These are phyloP conservation scores for Rubia peregrina DNA, from an alignment of 305 asterid genomes.

Conservation along the genomic window DNA sequence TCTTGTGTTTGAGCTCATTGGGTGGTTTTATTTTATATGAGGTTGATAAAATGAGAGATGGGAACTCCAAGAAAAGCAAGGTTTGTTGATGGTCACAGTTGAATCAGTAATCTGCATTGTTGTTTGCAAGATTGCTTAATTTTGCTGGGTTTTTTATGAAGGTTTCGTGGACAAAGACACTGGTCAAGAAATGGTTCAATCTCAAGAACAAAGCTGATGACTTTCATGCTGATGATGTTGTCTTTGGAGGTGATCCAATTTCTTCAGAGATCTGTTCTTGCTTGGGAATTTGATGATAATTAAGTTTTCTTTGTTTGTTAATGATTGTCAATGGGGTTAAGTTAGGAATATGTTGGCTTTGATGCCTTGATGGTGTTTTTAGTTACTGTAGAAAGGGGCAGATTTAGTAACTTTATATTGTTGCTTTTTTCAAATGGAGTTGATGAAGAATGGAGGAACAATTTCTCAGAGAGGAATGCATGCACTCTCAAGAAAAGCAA, in stretches of 20 bases:
- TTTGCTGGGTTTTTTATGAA: conserved; percentile 23
- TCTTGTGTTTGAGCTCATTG: conserved; percentile 12
- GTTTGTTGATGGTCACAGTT: conserved; percentile 36
- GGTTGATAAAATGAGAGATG: conserved; percentile 90
- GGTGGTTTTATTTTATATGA: conserved; percentile 32
- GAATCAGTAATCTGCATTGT: conserved; percentile 18
- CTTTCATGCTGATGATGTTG: conserved; percentile 81
- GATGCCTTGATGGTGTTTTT: conserved; percentile 13
- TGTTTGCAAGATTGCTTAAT: conserved; percentile 27
- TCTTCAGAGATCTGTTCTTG: conserved; percentile 32
- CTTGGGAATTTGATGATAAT: conserved; percentile 18
- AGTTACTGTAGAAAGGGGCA: conserved; percentile 34
- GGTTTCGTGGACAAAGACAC: conserved; percentile 83
- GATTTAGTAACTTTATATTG: conserved; percentile 45
- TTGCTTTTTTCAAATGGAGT: conserved; percentile 73
- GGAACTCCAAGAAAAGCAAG: conserved; percentile 74
- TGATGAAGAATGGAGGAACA: conserved; percentile 90
- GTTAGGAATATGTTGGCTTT: conserved; percentile 32
- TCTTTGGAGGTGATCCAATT: conserved; percentile 33
- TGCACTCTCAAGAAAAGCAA: conserved; percentile 87
- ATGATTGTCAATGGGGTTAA: conserved; percentile 20
- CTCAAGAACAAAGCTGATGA: conserved; percentile 72
- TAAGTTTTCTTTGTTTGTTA: conserved; percentile 15
- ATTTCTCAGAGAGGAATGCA: conserved; percentile 63
- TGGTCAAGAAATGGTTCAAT: conserved; percentile 93